Base-by-base conservation (phyloP, 768 basidiomycete species). In the Candolleomyces eurysporus region DNA sequence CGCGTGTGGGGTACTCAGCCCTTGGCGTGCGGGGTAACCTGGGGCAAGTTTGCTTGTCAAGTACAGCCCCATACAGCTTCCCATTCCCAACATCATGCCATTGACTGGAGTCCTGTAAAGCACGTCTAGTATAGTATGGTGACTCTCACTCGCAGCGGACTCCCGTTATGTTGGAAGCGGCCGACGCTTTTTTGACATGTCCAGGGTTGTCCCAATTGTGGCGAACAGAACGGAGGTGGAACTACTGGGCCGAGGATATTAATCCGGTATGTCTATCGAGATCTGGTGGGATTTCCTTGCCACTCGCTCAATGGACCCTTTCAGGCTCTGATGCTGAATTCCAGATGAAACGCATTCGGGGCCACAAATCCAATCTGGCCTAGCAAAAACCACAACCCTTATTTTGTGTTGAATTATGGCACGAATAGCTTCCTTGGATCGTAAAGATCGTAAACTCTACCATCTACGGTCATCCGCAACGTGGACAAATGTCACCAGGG, bases 401-500 rank as follows among this genome's bases (percentile, higher is more conserved):
- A 51, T 51, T 51, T 51, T n/a, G 30, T 39, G 30, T 17, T 39
- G 21, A 17, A 11, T 54, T 54, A 54, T 39, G 52, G 52, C 16
- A 54, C 10, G 30, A n/a, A 54, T 14, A 31, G 26, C 52, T 54
- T 31, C 32, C 17, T 54, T 36, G 36, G 30, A 54, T 46, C 17
- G 45, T 46, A 46, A 36, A 36, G 36, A 51, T 51, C 49, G 49
- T 26, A 51, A 51, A n/a, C 26, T 14, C 30, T 21, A 4, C n/a
- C 30, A 30, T 19, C n/a, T 51, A 30, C 19, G 52, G n/a, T 26
- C 40, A 40, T 51, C 7, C 48, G 46, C 60, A 61, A 57, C 53
- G 60, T 61, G 60, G 60, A 21, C 45, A 19, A n/a, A 31, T 45
- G 53, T 56, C 54, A 55, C 53, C 53, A 55, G 60, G 53, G 21